These are phyloP conservation scores for Pulveroboletus sp. DNA, from an alignment of 768 basidiomycete species.

Conservation along the genomic window DNA sequence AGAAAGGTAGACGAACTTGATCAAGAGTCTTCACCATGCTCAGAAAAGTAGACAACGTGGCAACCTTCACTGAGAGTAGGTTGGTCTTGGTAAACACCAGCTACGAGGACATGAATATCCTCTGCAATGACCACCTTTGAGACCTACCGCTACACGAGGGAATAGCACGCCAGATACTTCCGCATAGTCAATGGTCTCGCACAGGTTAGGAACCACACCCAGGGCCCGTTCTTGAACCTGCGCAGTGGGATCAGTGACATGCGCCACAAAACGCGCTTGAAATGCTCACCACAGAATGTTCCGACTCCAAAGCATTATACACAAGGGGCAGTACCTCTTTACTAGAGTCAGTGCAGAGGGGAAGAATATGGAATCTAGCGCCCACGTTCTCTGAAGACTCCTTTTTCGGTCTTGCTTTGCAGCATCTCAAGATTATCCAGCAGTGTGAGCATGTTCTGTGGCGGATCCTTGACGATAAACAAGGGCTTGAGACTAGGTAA, in stretches of 20 bases:
- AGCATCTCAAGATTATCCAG: slow-evolving; percentile 86
- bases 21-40: slow-evolving; percentile 88
- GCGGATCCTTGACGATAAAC: slow-evolving; percentile 90
- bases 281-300: slow-evolving; percentile 69
- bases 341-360: slow-evolving; percentile 3
- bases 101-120: slow-evolving; percentile 38
- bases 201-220: slow-evolving; percentile 78
- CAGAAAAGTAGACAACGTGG: slow-evolving; percentile 78
- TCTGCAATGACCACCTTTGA: slow-evolving; percentile 2
- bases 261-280: not conserved
- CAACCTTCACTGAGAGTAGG: slow-evolving; percentile 87
- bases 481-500: slow-evolving; percentile 87
- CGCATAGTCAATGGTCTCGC: slow-evolving; percentile 92
- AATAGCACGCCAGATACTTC: slow-evolving; percentile 90
- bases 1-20: slow-evolving; percentile 48
- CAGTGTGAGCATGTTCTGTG: slow-evolving; percentile 94
- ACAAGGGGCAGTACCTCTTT: slow-evolving; percentile 94
- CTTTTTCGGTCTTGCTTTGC: slow-evolving; percentile 85
- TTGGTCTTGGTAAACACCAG: slow-evolving; percentile 92
- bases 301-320: slow-evolving; percentile 95
- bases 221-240: slow-evolving; percentile 93
- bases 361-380: slow-evolving; percentile 8
- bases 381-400: slow-evolving; percentile 85
- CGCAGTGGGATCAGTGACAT: slow-evolving; percentile 4
- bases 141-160: slow-evolving; percentile 85